Conservation (phyloP, 1,284 basidiomycete genomes). For the Tilletia indica region DNA sequence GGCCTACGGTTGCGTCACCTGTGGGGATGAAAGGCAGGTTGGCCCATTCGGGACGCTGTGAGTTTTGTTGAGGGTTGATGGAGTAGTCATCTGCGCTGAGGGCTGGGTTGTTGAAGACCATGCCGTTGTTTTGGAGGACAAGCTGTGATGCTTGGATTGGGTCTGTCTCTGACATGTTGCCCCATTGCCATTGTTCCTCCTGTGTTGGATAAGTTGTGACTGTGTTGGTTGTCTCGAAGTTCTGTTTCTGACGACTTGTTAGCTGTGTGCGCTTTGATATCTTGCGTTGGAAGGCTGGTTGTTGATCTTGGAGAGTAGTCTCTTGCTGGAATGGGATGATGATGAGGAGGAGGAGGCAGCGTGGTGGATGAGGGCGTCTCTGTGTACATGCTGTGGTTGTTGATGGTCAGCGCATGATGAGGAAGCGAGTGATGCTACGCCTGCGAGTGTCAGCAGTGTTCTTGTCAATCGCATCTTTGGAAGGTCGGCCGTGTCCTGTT, state of each 20-base stretch:
- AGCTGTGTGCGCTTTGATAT: no score
- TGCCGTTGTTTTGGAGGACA: constrained; percentile 31
- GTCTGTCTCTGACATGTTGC: constrained; percentile 19
- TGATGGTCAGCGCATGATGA: no score
- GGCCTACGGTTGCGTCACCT: constrained; percentile 33
- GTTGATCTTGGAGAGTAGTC: no score
- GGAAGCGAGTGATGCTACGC: no score
- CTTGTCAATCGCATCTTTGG: no score
- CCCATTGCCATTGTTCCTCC: not conserved
- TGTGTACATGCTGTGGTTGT: no score
- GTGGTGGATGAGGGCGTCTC: no score
- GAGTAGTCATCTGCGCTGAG: constrained; percentile 23
- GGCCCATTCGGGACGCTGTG: constrained; percentile 40
- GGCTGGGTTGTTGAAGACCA: constrained; percentile 19
- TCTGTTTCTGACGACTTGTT: not conserved
- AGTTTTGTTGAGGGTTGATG: constrained; percentile 24
- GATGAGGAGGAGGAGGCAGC: no score
- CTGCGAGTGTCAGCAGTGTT: no score
- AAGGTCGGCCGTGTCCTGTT: no score
- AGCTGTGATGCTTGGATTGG: constrained; percentile 42
- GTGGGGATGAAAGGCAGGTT: constrained; percentile 31
- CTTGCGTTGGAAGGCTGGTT: no score
- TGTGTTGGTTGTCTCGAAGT: not conserved
- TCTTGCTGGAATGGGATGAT: no score
- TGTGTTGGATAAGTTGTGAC: not conserved